These are phyloP conservation scores for Lactarius trivialis DNA, from an alignment of 768 basidiomycete genomes.

Conservation along the genomic window DNA sequence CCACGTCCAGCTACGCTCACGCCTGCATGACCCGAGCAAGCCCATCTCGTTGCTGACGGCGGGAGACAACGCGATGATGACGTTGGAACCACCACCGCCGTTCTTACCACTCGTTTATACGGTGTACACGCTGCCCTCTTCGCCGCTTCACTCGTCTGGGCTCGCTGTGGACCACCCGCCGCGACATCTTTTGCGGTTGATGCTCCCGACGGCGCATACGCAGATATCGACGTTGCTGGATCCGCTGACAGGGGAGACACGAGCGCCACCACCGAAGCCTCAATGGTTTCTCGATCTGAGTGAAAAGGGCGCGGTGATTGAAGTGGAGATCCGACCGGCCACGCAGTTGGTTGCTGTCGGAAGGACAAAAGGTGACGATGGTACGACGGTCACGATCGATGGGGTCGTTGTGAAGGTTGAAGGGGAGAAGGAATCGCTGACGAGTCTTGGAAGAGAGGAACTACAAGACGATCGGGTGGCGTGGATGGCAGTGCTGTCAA, in stretches of 20 bases:
- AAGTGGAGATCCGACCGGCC: conserved; percentile 47
- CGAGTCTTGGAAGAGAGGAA: conserved; percentile 66
- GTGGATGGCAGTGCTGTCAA: conserved; percentile 60
- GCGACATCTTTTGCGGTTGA: conserved; percentile 72
- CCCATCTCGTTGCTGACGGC: conserved; percentile 33
- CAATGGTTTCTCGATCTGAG: conserved; percentile 66
- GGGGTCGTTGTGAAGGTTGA: conserved; percentile 41
- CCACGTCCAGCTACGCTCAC: conserved; percentile 42
- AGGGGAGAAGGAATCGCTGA: conserved; percentile 72
- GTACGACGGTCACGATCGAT: conserved; percentile 36
- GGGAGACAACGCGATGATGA: neutral
- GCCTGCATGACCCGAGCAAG: conserved; percentile 34
- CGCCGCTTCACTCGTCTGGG: conserved; percentile 71
- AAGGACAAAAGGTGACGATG: conserved; percentile 27
- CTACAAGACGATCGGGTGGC: conserved; percentile 63
- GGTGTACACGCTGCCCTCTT: conserved; percentile 74
- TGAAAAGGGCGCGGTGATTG: conserved; percentile 52
- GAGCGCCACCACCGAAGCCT: conserved; percentile 54
- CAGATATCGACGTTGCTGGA: conserved; percentile 70
- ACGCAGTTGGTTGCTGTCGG: conserved; percentile 17
- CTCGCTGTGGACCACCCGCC: conserved; percentile 46
- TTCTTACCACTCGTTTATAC: conserved; percentile 50
- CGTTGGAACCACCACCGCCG: conserved; percentile 10
- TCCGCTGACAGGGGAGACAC: conserved; percentile 69
- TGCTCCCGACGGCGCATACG: conserved; percentile 77